Percentiles rank a stretch among this genome's conserved stretches.
phyloP scores from a whole-genome alignment of 78 protist species.

The Dictyostelium capitatum region DNA sequence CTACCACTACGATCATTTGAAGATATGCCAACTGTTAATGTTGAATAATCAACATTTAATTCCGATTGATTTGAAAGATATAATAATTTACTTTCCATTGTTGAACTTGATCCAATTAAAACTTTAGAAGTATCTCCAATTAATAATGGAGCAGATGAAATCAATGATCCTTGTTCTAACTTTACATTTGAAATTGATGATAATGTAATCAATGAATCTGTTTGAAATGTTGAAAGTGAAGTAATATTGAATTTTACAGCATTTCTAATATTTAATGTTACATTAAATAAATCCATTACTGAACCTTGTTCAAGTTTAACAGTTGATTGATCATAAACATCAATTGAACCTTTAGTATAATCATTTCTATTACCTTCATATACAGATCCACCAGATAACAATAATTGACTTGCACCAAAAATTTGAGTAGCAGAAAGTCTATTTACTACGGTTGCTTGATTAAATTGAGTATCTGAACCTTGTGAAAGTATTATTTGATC shows the following conservation, averaged over 20 bases:
- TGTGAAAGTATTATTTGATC: neutral
- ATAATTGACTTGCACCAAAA: too few species aligned
- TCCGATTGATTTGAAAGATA: neutral
- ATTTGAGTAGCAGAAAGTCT: neutral
- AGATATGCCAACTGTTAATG: neutral
- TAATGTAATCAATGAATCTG: neutral
- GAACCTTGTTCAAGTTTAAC: neutral
- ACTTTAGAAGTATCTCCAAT: neutral
- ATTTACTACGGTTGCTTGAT: neutral
- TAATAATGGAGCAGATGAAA: neutral
- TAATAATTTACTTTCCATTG: neutral
- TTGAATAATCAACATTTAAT: neutral
- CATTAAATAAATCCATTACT: neutral
- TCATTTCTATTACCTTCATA: neutral
- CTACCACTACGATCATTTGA: neutral
- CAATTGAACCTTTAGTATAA: neutral
- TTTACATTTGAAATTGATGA: neutral
- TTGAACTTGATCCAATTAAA: neutral
- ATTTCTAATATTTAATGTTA: neutral
- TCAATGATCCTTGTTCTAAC: neutral
- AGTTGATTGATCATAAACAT: neutral
- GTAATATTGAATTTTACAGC: neutral
- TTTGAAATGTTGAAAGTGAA: neutral
- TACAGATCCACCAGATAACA: too few species aligned
- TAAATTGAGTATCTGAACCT: neutral